Evolutionary conservation across 2,329 filamentous ascomycete species (phyloP).

Genomic region (Paecilomyces variotii): DNA sequence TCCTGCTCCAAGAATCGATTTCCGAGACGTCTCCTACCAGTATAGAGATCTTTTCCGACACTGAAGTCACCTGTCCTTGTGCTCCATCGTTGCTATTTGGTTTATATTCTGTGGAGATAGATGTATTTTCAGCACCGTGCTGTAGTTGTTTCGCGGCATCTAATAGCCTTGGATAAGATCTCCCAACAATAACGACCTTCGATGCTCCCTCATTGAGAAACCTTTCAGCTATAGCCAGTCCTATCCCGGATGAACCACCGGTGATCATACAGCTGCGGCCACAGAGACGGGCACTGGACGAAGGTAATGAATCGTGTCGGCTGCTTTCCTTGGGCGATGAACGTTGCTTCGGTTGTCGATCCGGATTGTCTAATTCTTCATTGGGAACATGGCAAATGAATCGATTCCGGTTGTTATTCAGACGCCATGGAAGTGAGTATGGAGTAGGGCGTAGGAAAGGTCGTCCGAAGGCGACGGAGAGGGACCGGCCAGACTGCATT

Average conservation of each 20-base stretch:
- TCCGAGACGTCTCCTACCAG: slow-evolving; percentile 33
- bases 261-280: slow-evolving; percentile 50
- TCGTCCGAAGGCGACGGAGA: slow-evolving; percentile 44
- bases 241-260: slow-evolving; percentile 64
- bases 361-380: background rate
- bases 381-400: background rate
- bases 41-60: slow-evolving; percentile 16
- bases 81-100: background rate
- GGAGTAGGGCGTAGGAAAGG: background rate
- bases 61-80: slow-evolving; percentile 4
- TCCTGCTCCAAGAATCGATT: slow-evolving; percentile 23
- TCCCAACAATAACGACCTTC: slow-evolving; percentile 53
- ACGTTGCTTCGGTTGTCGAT: background rate
- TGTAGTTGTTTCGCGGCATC: slow-evolving; percentile 24
- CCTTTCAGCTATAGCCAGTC: slow-evolving; percentile 56
- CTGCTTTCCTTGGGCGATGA: background rate
- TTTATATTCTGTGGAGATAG: background rate
- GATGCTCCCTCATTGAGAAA: slow-evolving; percentile 56
- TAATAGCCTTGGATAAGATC: slow-evolving; percentile 42
- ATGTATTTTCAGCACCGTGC: slow-evolving; percentile 1
- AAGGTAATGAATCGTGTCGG: slow-evolving; percentile 2
- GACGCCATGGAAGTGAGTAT: background rate
- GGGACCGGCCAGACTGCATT: slow-evolving; percentile 45
- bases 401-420: background rate
- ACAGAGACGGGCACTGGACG: slow-evolving; percentile 17